These are phyloP conservation scores for Leccinum pachyderme DNA, from an alignment of 1,284 basidiomycete species.

Conservation along the genomic window DNA sequence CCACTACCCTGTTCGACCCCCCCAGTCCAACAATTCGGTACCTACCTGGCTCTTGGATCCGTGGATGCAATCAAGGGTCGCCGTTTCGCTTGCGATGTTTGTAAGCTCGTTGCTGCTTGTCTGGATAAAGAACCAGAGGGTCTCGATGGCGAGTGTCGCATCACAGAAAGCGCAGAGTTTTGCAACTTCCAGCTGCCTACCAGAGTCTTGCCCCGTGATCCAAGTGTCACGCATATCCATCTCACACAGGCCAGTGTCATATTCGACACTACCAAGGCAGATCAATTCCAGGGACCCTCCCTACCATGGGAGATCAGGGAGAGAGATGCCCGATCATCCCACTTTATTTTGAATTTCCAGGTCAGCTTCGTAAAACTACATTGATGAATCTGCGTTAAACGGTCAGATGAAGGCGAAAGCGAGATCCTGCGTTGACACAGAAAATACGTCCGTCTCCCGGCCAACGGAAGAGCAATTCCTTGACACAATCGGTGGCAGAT, in stretches of 20 bases:
- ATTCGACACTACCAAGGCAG: neutral
- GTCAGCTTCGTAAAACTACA: neutral
- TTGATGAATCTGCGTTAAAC: slow-evolving; percentile 1
- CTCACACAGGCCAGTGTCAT: slow-evolving; percentile 10
- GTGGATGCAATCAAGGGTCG: slow-evolving; percentile 16
- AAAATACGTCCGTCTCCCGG: neutral
- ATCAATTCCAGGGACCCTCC: slow-evolving; percentile 2
- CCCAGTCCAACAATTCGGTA: neutral
- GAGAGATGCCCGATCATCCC: neutral
- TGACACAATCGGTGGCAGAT: slow-evolving; percentile 13
- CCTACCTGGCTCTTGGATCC: slow-evolving; percentile 8
- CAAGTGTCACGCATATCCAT: slow-evolving; percentile 18
- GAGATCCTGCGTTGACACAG: neutral
- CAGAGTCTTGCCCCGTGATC: slow-evolving; percentile 3
- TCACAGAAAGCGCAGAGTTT: slow-evolving; percentile 4
- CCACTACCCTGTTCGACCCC: slow-evolving; percentile 2
- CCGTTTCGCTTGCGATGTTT: slow-evolving; percentile 13
- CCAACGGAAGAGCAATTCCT: slow-evolving; percentile 12
- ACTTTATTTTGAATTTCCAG: slow-evolving; percentile 14
- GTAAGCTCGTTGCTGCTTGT: slow-evolving; percentile 13
- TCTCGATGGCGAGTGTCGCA: slow-evolving; percentile 7
- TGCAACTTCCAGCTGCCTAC: slow-evolving; percentile 15
- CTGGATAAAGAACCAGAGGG: slow-evolving; percentile 15
- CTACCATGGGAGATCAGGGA: slow-evolving; percentile 14
- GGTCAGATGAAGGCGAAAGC: slow-evolving; percentile 10